phyloP scores from a whole-genome alignment of 805 yeast genomes.

The Brettanomyces bruxellensis region DNA sequence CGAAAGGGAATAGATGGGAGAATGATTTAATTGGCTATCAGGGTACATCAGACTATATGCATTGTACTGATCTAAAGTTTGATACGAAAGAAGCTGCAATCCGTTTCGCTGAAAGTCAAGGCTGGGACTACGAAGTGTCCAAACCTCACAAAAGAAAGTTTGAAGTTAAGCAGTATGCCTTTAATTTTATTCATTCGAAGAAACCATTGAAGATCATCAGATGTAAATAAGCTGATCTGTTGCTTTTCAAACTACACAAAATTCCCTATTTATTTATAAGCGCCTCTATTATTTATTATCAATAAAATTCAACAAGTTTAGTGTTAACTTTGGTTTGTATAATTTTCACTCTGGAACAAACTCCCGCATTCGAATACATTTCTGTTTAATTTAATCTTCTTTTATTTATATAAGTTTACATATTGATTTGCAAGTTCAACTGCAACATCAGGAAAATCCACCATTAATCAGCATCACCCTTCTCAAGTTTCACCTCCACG shows the following conservation, averaged over 20 bases:
- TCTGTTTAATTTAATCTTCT: not conserved
- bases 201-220: slow-evolving; percentile 73
- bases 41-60: slow-evolving; percentile 71
- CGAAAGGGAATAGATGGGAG: slow-evolving; percentile 79
- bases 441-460: no score
- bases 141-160: slow-evolving; percentile 73
- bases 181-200: slow-evolving; percentile 58
- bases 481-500: no score
- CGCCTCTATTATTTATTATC: not conserved
- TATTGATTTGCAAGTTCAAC: no score
- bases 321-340: not conserved
- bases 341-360: no score
- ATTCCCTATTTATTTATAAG: not conserved
- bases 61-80: slow-evolving; percentile 68
- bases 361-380: no score
- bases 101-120: slow-evolving; percentile 71
- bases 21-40: slow-evolving; percentile 84
- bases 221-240: slow-evolving; percentile 45
- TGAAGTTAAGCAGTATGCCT: slow-evolving; percentile 65
- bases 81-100: slow-evolving; percentile 65
- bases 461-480: no score
- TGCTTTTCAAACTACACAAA: not conserved
- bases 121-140: slow-evolving; percentile 76
- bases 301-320: not conserved
- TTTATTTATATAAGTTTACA: slow-evolving; percentile 2